Evolutionary conservation across 495 filamentous ascomycete genomes (phyloP), one percentile per base, ranked within the genome.

Genomic region (Rusavskia elegans): DNA sequence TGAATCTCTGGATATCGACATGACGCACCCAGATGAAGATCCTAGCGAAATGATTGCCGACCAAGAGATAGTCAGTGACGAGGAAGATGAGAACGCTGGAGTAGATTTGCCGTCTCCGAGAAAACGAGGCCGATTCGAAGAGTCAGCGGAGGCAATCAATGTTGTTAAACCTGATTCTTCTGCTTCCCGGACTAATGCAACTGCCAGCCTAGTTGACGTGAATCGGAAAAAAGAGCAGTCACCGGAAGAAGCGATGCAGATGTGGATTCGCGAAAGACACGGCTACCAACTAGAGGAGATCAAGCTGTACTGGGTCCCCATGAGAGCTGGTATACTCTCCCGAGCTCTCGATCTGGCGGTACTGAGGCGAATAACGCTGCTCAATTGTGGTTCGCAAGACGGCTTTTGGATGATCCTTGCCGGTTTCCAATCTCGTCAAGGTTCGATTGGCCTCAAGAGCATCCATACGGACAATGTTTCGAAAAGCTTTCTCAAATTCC

Each of bases 391-490:
- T 1, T 59, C 69, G 3, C 80, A 83, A 59, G 70, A 67, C 40
- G 63, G 66, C 3, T 71, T 82, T 53, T 83, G 79, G 79, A 60
- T 64, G 13, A 55, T 73, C 17, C 59, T 83, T 44, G 61, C 64
- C 20, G 71, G 68, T 46, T 63, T 77, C 52, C 77, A 80, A 57
- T 70, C 67, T 49, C 49, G 66, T 23, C 57, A 63, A 5, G 30
- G 45, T 32, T 71, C 72, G 0, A 62, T 80, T 32, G 63, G 69
- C 6, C 63, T 83, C 14, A 65, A 69, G 37, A 74, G 72, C 48
- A 73, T 83, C 25, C 72, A 75, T 56, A 82, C 77, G 3, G 79
- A 83, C 55, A 73, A 82, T 52, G 76, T 81, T 17, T 73, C 74
- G 2, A 42, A 59, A 11, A 57, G 57, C 1, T 80, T 83, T 50